Base-by-base conservation (phyloP, 2,329 filamentous ascomycete species). In the Cadophora malorum region DNA sequence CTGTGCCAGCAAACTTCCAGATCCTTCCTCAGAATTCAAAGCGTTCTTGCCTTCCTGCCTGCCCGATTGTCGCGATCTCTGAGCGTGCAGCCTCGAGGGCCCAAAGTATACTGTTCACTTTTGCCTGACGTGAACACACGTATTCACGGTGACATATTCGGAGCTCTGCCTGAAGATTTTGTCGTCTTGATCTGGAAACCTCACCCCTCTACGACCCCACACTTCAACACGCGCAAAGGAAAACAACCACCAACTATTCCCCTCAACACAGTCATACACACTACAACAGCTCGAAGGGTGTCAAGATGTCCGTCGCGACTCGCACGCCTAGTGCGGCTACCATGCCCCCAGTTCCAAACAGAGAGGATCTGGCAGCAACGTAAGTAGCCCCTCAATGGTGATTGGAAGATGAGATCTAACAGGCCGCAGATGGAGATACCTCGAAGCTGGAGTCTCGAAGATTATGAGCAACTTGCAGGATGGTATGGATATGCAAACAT, bases 381-480 rank as follows among this genome's bases (percentile, higher is more conserved):
- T 89, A 79, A 81, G 86, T 84, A 52, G 35, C 61, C 50, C 50
- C 55, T 28, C 33, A 33, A 35, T 38, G 31, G 23, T 31, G 49
- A 35, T n/a, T 31, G 23, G 21, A 58, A 33, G 35, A 21, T 14
- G 52, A 25, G 56, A 59, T 60, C 70, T 74, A 61, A 72, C 64
- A 55, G n/a, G 58, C 31, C 21, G 63, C 74, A 96, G 93, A 82
- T 99, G 96, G 96, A 84, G 85, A 67, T 98, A 97, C 80, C 85
- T 99, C 63, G 91, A 97, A 80, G 85, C 86, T 70, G 94, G 95
- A 72, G 94, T 99, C 74, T 89, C 93, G 72, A 92, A 91, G 79
- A 96, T 99, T 77, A 98, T 99, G 95, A 88, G 89, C 74, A 92
- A 96, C 77, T 85, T 98, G 33, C 92, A 95, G 76, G 91, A 93